Evolutionary conservation across 179 eudicot genomes (phyloP), one percentile per base, ranked within the genome.

Genomic region (Patellifolia procumbens): DNA sequence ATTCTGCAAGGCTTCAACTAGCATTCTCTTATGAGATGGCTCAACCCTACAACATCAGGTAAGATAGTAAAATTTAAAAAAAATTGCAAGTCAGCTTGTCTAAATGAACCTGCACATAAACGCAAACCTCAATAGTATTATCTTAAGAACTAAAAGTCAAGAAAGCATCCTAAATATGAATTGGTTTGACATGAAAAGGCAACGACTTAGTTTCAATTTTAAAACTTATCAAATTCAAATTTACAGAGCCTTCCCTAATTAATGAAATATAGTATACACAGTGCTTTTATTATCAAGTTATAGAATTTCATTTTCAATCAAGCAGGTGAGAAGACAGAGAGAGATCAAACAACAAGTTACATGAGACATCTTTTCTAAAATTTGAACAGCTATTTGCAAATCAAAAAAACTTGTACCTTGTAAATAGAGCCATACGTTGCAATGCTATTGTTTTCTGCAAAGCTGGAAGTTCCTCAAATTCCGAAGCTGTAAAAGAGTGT

Each of bases 1-100:
- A 75, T 88, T 86, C 71, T 96, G 98, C 75, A 94, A 85, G 69
- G 97, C 94, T 85, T 96, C 98, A 80, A 96, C 97, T 79, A 93
- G 88, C 94, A 94, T 96, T 82, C 91, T 88, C 85, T 96, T 94
- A 85, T 96, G 99, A 75, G 98, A 88, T 80, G 98, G 97, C 80
- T 96, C 98, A 70, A 93, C 98, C 97, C 99, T 96, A 67, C 68
- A 71, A 68, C 63, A 56, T 68, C 19, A 74, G 34, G 60, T 34
- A 67, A 72, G 58, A 67, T 67, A 73, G 63, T 45, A 55, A 66
- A 42, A 66, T 13, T n/a, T 70, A n/a, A 39, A 48, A 34, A 75
- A 19, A 45, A 19, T 16, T 24, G 11, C 1, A 16, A 39, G 46
- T 45, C 13, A n/a, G 26, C 4, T 69, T 12, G 70, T 48, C n/a